Base-by-base conservation (phyloP, 176 grass and related monocot genomes). In the Triticum turgidum region DNA sequence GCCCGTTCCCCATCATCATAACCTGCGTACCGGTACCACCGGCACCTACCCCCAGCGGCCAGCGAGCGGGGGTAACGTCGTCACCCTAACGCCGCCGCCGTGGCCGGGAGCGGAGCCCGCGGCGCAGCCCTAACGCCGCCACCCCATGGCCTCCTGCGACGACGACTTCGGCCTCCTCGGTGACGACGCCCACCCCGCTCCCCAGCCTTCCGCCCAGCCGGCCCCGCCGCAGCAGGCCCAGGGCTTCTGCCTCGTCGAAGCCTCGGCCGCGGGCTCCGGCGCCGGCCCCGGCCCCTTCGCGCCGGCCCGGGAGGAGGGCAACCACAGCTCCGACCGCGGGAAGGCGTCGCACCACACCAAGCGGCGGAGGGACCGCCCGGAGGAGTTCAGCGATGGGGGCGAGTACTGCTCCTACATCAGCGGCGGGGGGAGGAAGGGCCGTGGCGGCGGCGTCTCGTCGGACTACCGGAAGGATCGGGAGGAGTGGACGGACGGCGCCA, bases 401-500 rank as follows among this genome's bases (percentile, higher is more conserved):
- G 94, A 94, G 73, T 94, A 91, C 56, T 93, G 86, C 65, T 97
- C 90, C 88, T 94, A 91, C 92, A 87, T 89, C 86, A 92, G 84
- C 71, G 89, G 87, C 63, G 69, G 12, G 1, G 47, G 91, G 41
- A 87, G 90, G 89, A 89, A 77, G 66, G 75, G 72, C 63, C 79
- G 87, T 11, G 61, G 58, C 25, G 80, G 84, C 76, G 51, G 15
- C 51, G 51, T 54, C 51, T 18, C 77, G 5, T 75, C 83, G 11
- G 94, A 97, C 77, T 97, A 91, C 85, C 82, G 94, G 14, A 99
- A 99, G 90, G 97, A 99, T 47, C 90, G 97, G 41, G 97, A 97
- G 87, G 97, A 99, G 80, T 99, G 97, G 97, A 99, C 90, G 76
- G 97, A 99, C 68, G 89, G 91, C 29, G 92, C 94, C 54, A 99